Base-by-base conservation (phyloP, 371 early-diverging fungal genomes). In the Actinomortierella wolfii region DNA sequence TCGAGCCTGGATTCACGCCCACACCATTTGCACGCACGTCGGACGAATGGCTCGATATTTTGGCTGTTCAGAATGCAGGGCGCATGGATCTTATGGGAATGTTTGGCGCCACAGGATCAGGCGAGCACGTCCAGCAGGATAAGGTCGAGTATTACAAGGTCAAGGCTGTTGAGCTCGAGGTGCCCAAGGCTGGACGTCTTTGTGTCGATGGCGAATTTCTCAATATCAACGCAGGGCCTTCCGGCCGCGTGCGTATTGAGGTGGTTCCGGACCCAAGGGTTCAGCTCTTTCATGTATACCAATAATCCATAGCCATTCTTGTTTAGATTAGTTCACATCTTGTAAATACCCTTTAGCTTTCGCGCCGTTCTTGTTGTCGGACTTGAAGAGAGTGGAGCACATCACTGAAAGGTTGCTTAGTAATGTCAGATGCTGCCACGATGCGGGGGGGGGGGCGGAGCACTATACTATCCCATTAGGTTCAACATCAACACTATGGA, bases 131-230 rank as follows among this genome's bases (percentile, higher is more conserved):
- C 1, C 24, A 41, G 1, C 52, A 60, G 3, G 54, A 59, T 0
- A 50, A 55, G 23, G 69, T 69, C 45, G 64, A 64, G 25, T 69
- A 69, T 26, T 64, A 52, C 54, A 69, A 69, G 28, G 64, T 57
- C 5, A 69, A 64, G 29, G 61, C 23, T 2, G 54, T 64, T 0
- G 69, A 69, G 50, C 51, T 69, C 4, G 64, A 69, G 45, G 52
- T 57, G 7, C 41, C 57, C 1, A 23, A 14, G 1, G 28, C 34
- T 0, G 64, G 57, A 0, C 60, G 64, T 2, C 54, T 69, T 9
- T 69, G 69, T 23, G 41, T 69, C n/a, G 69, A 69, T 45, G 69
- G 69, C 24, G 69, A 69, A 57, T 64, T 69, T 26, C 14, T 69
- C 49, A 49, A 64, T 13, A 34, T 69, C 3, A 49, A 46, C n/a